Evolutionary conservation across 1,284 basidiomycete species (phyloP), one percentile per base, ranked within the genome.

Genomic region (Tilletiaria anomala): DNA sequence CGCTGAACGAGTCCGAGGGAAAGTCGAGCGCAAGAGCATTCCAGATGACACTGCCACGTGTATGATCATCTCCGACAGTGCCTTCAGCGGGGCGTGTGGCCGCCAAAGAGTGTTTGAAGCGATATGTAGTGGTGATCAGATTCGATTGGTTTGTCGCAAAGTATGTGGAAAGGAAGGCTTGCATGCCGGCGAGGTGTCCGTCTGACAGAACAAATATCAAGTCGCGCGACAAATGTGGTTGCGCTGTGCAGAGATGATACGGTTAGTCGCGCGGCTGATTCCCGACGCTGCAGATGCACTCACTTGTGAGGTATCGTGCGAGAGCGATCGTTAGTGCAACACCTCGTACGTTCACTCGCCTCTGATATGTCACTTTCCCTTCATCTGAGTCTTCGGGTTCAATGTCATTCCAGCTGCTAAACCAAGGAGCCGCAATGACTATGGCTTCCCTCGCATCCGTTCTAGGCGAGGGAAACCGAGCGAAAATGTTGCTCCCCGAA

Each of bases 1-100:
- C 83, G 10, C 82, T 86, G 69, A 96, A 94, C 0, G 88, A 94
- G 68, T 97, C 91, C 1, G 84, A 82, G 1, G 89, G 86, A 64
- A 94, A 97, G 67, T 97, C 93, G 44, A 99, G 77, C 53, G 83
- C 83, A 26, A 97, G 70, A 5, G 85, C 87, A 2, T 84, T 91
- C 93, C 93, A 99, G 34, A 94, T 82, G 3, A 86, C 80, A 1
- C 72, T 72, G 3, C 82, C 82, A 2, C 83, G 83, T 2, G 75
- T 69, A 23, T 82, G 58, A 16, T 69, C 66, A 10, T 37, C 11
- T 34, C 3, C 32, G n/a, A 17, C 32, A 18, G 10, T 15, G n/a
- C n/a, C n/a, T 10, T n/a, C n/a, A n/a, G n/a, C n/a, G n/a, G n/a
- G n/a, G 12, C 36, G 4, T 6, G 23, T 12, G 20, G 18, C 35